phyloP scores from a whole-genome alignment of 202 grass and related monocot genomes.

The Panicum virgatum region DNA sequence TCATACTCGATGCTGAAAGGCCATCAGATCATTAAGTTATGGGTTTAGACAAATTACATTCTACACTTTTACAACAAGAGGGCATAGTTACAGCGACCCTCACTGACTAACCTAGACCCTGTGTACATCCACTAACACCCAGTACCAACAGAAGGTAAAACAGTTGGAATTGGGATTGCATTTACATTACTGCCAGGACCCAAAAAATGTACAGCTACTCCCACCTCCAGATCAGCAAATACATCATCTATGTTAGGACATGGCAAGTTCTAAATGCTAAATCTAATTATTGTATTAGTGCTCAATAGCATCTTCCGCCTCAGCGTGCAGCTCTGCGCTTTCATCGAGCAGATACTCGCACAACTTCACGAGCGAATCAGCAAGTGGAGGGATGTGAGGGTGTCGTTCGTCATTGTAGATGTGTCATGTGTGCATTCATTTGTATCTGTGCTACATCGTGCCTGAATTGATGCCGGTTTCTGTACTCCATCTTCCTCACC shows the following conservation, averaged over 20 bases:
- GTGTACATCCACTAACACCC: constrained; percentile 29
- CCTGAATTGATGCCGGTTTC: constrained; percentile 69
- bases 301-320: constrained; percentile 69
- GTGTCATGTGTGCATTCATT: constrained; percentile 66
- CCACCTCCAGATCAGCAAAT: constrained; percentile 39
- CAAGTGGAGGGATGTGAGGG: constrained; percentile 83
- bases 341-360: constrained; percentile 60
- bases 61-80: constrained; percentile 60
- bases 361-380: constrained; percentile 61
- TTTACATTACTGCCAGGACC: constrained; percentile 20
- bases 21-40: constrained; percentile 3
- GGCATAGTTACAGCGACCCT: constrained; percentile 34
- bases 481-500: constrained; percentile 88
- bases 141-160: constrained; percentile 31
- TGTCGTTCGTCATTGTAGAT: constrained; percentile 65
- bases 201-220: constrained; percentile 48
- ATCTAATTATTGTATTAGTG: constrained; percentile 35
- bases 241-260: constrained; percentile 43
- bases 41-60: constrained; percentile 32
- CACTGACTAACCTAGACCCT: constrained; percentile 43
- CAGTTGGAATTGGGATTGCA: constrained; percentile 31
- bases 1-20: constrained; percentile 13
- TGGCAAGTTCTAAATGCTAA: constrained; percentile 21
- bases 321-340: constrained; percentile 34
- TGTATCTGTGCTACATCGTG: constrained; percentile 84